Base-by-base conservation (phyloP, 2,329 filamentous ascomycete genomes). In the Aspergillus sp. region DNA sequence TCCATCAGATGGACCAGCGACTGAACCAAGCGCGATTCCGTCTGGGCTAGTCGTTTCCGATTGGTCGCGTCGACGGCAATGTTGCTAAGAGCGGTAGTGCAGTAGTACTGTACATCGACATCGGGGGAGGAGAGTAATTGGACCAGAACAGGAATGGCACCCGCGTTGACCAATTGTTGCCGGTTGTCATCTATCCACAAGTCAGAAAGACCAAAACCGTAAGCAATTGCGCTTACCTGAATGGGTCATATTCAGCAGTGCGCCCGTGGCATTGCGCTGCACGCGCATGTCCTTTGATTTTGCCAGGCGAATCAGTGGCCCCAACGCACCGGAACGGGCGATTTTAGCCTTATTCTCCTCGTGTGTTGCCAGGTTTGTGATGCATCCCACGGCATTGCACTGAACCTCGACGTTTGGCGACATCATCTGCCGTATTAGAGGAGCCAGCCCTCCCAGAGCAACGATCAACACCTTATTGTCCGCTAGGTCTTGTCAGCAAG, bases 281-380 rank as follows among this genome's bases (percentile, higher is more conserved):
- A 98, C 91, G 35, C 91, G 79, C 91, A 96, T 96, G 53, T 98
- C 91, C 61, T 93, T 89, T 14, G 91, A 96, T 63, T 94, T 96
- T 41, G 91, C 91, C 36, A 98, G 68, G 42, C 84, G 77, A 28
- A 91, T 98, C 47, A 98, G 68, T 6, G 91, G 91, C 5, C 82
- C 85, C 35, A 98, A 71, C 34, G 91, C 91, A 37, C 91, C 91
- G 3, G 91, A 98, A 40, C 86, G 78, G 47, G 91, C 91, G 59
- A 98, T 98, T 67, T 93, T 95, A 37, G 91, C 88, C 67, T 98
- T 98, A 68, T 98, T 98, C 49, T 96, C 91, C 65, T 98, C 91
- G 54, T 98, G 91, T 2, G 91, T 98, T 34, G 91, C 91, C 35
- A 98, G 67, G 57, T 98, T 98, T 28, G 91, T 98, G 60, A 98